Base-by-base conservation (phyloP, 1,139 yeast genomes). In the Sugiyamaella paludigena region DNA sequence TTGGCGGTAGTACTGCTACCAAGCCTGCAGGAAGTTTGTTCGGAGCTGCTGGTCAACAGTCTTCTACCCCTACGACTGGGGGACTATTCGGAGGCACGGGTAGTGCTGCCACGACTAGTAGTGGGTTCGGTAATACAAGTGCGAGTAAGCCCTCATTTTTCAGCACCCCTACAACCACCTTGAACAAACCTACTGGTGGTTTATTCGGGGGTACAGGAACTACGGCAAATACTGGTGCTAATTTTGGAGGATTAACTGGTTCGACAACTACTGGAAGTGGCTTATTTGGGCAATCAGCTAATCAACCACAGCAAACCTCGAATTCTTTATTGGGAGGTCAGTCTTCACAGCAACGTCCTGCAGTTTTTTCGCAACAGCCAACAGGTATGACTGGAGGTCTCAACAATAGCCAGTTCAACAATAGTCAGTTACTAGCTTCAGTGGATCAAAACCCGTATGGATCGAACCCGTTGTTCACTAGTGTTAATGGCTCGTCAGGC, bases 401-500 rank as follows among this genome's bases (percentile, higher is more conserved):
- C 13, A 33, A 7, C 8, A 26, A 37, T 11, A 37, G 12, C 13
- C 43, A 37, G 12, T 28, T 47, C 9, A 30, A 35, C 26, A 42
- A 47, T 19, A 48, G 56, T 31, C 65, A 58, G 45, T 57, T 66
- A 33, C 62, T 72, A 36, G 79, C 78, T 34, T 71, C 81, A 31
- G 73, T 75, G 49, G 74, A 77, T 37, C 82, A 77, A 54, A 85
- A 85, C 63, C 92, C 94, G 37, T 85, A 83, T 64, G 91, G 92
- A 2, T 75, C 75, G 55, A 83, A 82, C 62, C 87, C 87, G 4
- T 70, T 83, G 45, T 84, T 80, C 68, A 63, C 28, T 28, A 38
- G 36, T 27, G 40, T 38, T 2, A 15, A 19, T 45, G 43, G 40
- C 8, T 30, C 41, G 8, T 37, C 29, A 24, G 31, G 13, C 12